A percentile compares a stretch with the other conserved stretches of the same genome.
Evolutionary conservation across 352 stramenopile species (phyloP).

Genomic region (Globisporangium viniferum): DNA sequence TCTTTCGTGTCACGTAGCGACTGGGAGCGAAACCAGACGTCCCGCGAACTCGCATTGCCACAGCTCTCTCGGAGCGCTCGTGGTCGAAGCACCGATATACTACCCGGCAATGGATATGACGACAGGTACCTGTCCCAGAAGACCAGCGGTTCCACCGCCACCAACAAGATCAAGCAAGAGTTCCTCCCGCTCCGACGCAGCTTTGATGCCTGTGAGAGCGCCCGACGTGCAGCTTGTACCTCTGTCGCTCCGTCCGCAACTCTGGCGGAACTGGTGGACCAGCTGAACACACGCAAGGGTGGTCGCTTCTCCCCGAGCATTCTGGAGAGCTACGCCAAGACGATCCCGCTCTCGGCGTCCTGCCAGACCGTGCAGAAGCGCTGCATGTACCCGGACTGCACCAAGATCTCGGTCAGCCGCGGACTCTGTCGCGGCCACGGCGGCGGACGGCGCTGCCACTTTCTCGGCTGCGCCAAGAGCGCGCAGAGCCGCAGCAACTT

Average conservation of each 20-base stretch:
- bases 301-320: constrained; percentile 13
- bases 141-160: background rate
- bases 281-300: background rate
- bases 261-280: background rate
- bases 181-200: background rate
- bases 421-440: constrained; percentile 66
- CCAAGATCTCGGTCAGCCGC: constrained; percentile 65
- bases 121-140: background rate
- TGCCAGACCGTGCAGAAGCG: constrained; percentile 63
- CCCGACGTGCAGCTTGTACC: background rate
- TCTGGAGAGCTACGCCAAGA: constrained; percentile 40
- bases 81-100: background rate
- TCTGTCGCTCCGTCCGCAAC: background rate
- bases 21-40: background rate
- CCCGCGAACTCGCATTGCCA: background rate
- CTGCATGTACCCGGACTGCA: constrained; percentile 51
- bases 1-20: background rate
- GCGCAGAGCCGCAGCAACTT: constrained; percentile 66
- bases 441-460: constrained; percentile 62
- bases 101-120: background rate
- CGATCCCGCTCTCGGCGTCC: constrained; percentile 38
- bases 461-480: constrained; percentile 57
- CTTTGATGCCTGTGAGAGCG: background rate
- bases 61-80: background rate
- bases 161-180: background rate